phyloP scores from a whole-genome alignment of 108 stramenopile genomes.

The Pseudonitzschia delicatissima region DNA sequence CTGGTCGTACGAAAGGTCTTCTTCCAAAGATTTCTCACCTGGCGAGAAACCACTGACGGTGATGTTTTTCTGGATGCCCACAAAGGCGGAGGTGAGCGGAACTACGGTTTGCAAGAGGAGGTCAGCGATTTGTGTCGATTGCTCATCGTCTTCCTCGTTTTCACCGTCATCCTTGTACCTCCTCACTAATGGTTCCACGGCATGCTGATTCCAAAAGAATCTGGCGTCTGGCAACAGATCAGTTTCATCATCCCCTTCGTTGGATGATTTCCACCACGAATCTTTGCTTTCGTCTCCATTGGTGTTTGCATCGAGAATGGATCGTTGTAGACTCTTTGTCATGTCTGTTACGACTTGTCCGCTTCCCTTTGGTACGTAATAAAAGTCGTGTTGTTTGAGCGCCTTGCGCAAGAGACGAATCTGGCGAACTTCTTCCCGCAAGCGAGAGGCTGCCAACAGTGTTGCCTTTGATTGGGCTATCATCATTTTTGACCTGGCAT shows the following conservation, averaged over 20 bases:
- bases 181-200: slow-evolving; percentile 55
- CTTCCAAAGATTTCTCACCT: not conserved
- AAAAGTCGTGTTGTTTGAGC: slow-evolving; percentile 73
- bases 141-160: not conserved
- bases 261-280: not conserved
- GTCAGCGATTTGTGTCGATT: not conserved
- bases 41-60: slow-evolving; percentile 7
- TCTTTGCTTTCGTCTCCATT: not conserved
- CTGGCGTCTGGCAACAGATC: slow-evolving; percentile 61
- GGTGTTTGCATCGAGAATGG: slow-evolving; percentile 20
- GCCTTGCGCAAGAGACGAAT: slow-evolving; percentile 63
- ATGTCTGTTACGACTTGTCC: slow-evolving; percentile 49
- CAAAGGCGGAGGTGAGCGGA: slow-evolving; percentile 90
- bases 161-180: not conserved
- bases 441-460: slow-evolving; percentile 10
- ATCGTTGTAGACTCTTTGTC: slow-evolving; percentile 58
- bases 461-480: not conserved
- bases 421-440: slow-evolving; percentile 66
- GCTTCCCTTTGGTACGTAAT: slow-evolving; percentile 36
- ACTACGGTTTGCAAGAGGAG: slow-evolving; percentile 55
- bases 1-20: slow-evolving; percentile 48
- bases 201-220: slow-evolving; percentile 94
- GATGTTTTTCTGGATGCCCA: slow-evolving; percentile 68
- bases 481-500: not conserved
- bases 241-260: not conserved